Evolutionary conservation across 257 asterid genomes (phyloP).

Genomic region (Solanum ahanhuiri): DNA sequence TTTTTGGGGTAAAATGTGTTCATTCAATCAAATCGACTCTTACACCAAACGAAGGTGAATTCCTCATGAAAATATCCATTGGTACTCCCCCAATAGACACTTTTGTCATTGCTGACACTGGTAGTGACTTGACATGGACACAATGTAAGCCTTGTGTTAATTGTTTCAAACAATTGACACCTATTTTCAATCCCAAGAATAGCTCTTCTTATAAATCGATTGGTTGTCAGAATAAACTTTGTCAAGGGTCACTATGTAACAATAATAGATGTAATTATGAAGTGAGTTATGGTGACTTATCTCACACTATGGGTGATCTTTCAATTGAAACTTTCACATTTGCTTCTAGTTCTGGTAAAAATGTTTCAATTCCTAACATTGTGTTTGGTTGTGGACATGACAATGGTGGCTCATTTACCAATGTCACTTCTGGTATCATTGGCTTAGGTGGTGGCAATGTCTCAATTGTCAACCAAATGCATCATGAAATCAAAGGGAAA

Average conservation of each 20-base stretch:
- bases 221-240: background rate
- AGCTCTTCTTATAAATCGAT: constrained; percentile 7
- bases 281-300: constrained; percentile 1
- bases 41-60: background rate
- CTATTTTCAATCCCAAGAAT: constrained; percentile 11
- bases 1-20: background rate
- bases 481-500: background rate
- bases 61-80: constrained; percentile 17
- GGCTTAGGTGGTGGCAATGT: constrained; percentile 4
- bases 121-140: constrained; percentile 32
- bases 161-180: constrained; percentile 17
- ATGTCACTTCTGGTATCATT: background rate
- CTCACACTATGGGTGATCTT: background rate
- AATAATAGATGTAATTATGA: background rate
- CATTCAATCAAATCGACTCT: background rate
- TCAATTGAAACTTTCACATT: background rate
- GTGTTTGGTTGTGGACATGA: constrained; percentile 10
- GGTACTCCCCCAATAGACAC: constrained; percentile 9
- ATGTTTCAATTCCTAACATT: background rate
- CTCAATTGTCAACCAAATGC: constrained; percentile 1
- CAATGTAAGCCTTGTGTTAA: constrained; percentile 33
- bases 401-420: background rate
- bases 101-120: constrained; percentile 25
- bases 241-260: background rate
- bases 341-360: too few species aligned